Evolutionary conservation across 23 red algal genomes (phyloP), one percentile per base, ranked within the genome.

Genomic region (Chondrus crispus): DNA sequence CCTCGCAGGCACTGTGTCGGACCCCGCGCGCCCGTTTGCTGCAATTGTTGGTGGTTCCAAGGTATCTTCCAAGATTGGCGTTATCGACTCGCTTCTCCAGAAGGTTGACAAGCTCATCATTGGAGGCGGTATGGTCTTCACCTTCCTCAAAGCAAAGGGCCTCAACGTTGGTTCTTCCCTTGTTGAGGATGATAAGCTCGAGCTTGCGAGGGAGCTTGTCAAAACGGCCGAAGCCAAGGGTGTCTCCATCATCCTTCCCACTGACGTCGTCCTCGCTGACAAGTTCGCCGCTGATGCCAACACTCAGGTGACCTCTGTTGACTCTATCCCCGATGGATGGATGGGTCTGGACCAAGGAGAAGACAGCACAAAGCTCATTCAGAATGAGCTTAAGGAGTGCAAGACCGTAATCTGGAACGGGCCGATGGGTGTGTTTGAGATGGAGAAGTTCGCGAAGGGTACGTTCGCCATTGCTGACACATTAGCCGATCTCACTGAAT

Each of bases 61-160:
- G 82, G 97, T 99, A 16, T 94, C 88, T 12, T 92, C 94, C 30
- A 99, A 99, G 84, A 99, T 99, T 86, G 97, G 93, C 18, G 97
- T 99, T 1, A 92, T 99, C 57, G 94, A 99, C 38, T 90, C 90
- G 20, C 62, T 99, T 33, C 60, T 99, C 11, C 85, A 96, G 35
- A 99, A 99, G 77, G 94, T 95, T 51, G 94, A 99, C 47, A 96
- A 94, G 87, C 80, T 99, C 32, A 87, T 99, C 32, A 99, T 99
- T 86, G 97, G 94, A 19, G 97, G 97, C 28, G 97, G 97, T 49
- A 99, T 99, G 97, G 93, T 99, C 30, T 99, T 99, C 91, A 99
- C 97, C 0, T 99, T 99, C 85, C 84, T 99, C 37, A 95, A 93
- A 88, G 97, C 97, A 4, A 63, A 83, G 14, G 97, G 97, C 19